These are phyloP conservation scores for Dendryphion nanum DNA, from an alignment of 2,329 filamentous ascomycete genomes.

Conservation along the genomic window DNA sequence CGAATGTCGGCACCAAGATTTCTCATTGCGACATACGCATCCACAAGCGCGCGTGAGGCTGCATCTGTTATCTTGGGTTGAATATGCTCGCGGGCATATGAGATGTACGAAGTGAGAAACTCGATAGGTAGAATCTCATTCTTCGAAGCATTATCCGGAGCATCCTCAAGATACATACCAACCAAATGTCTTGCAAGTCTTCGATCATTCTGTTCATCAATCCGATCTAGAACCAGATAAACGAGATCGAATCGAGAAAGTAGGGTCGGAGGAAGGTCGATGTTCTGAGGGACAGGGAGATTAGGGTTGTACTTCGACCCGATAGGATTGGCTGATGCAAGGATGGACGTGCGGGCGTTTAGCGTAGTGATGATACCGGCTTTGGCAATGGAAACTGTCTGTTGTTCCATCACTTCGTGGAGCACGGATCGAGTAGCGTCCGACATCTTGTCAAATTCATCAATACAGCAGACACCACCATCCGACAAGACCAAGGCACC, in stretches of 20 bases:
- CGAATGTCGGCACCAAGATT: conserved; percentile 73
- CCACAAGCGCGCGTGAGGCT: conserved; percentile 79
- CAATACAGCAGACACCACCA: conserved; percentile 74
- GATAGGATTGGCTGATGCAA: conserved; percentile 96
- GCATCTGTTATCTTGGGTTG: conserved; percentile 78
- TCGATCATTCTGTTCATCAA: conserved; percentile 86
- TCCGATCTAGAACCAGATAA: conserved; percentile 90
- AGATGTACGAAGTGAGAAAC: conserved; percentile 95
- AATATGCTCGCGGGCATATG: conserved; percentile 83
- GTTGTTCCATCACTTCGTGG: conserved; percentile 80
- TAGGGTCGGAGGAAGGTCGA: conserved; percentile 91
- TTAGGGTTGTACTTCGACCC: conserved; percentile 97
- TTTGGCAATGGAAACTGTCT: conserved; percentile 76
- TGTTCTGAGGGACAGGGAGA: conserved; percentile 94
- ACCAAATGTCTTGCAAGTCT: conserved; percentile 88
- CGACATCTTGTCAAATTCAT: conserved; percentile 80
- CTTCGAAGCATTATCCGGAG: conserved; percentile 76
- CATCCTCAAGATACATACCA: conserved; percentile 95
- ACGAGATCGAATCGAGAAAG: conserved; percentile 96
- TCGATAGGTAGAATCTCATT: conserved; percentile 83
- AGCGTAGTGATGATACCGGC: conserved; percentile 82
- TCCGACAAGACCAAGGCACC: conserved; percentile 72
- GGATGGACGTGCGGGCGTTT: conserved; percentile 91
- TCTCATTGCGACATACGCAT: conserved; percentile 91
- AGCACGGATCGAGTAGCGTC: conserved; percentile 71